These are phyloP conservation scores for Quambalaria eucalypti DNA, from an alignment of 1,284 basidiomycete species.

Conservation along the genomic window DNA sequence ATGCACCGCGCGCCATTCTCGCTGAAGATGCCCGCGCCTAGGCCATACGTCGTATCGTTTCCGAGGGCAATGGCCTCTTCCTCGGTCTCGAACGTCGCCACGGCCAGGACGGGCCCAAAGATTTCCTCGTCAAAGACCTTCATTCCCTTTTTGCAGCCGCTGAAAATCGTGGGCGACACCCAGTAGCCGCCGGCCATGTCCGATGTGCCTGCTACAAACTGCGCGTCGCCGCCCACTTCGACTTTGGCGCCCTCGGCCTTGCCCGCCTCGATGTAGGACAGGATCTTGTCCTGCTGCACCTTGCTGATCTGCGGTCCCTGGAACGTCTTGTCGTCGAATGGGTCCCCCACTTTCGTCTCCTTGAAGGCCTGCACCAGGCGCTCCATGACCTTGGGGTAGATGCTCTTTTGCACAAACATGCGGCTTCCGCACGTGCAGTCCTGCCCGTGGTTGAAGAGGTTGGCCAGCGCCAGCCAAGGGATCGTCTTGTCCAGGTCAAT, in stretches of 20 bases:
- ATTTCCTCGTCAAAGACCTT: slow-evolving; percentile 30
- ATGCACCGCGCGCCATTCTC: slow-evolving; percentile 16
- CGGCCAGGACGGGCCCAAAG: slow-evolving; percentile 31
- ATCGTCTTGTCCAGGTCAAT: slow-evolving; percentile 51
- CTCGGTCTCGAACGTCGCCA: slow-evolving; percentile 27
- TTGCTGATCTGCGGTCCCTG: slow-evolving; percentile 20
- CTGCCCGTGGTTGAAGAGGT: slow-evolving; percentile 18
- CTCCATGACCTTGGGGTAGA: slow-evolving; percentile 16
- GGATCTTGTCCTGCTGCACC: slow-evolving; percentile 18
- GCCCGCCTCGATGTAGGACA: slow-evolving; percentile 13
- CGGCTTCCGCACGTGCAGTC: slow-evolving; percentile 23
- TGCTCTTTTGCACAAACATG: slow-evolving; percentile 17
- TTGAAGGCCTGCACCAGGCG: slow-evolving; percentile 11
- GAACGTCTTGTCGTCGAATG: slow-evolving; percentile 8
- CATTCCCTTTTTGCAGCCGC: slow-evolving; percentile 20
- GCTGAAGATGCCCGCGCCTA: slow-evolving; percentile 27
- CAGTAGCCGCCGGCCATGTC: slow-evolving; percentile 17
- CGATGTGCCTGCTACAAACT: slow-evolving; percentile 5
- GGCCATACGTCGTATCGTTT: slow-evolving; percentile 22
- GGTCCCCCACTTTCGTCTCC: slow-evolving; percentile 19
- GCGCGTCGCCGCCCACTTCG: slow-evolving; percentile 7
- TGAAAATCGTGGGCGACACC: slow-evolving; percentile 33
- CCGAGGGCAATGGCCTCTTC: slow-evolving; percentile 21
- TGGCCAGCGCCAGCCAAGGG: slow-evolving; percentile 15
- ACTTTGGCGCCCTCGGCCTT: slow-evolving; percentile 16